Evolutionary conservation across 179 eudicot genomes (phyloP).

Genomic region (Corrigiola litoralis): DNA sequence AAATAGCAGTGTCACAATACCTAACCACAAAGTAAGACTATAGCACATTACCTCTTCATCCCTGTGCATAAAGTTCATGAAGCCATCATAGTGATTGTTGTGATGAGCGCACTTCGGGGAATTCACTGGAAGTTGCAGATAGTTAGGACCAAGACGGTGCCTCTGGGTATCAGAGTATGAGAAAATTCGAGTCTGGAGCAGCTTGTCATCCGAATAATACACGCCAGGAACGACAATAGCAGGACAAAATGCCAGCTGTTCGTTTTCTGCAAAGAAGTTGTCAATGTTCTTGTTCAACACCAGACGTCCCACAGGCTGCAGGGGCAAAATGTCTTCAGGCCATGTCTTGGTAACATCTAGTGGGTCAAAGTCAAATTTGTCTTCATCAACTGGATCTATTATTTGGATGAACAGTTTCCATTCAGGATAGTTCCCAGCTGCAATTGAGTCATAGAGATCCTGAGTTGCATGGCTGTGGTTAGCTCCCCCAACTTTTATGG

Average conservation of each 20-base stretch:
- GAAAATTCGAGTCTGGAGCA: conserved; percentile 44
- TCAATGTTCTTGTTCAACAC: conserved; percentile 52
- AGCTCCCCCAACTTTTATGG: conserved; percentile 39
- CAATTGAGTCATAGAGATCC: conserved; percentile 43
- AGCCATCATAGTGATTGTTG: conserved; percentile 48
- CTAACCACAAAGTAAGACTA: not conserved
- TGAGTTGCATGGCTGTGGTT: conserved; percentile 55
- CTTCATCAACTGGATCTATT: conserved; percentile 42
- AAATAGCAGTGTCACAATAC: not conserved
- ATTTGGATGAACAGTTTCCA: conserved; percentile 42
- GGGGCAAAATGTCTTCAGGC: conserved; percentile 49
- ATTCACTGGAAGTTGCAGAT: conserved; percentile 43
- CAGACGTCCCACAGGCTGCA: conserved; percentile 43
- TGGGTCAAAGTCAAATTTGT: conserved; percentile 49
- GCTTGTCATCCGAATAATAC: conserved; percentile 47
- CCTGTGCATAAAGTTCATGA: conserved; percentile 54
- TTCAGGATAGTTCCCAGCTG: conserved; percentile 48
- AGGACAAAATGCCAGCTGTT: conserved; percentile 46
- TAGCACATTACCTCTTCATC: conserved; percentile 41
- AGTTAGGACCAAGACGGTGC: conserved; percentile 51
- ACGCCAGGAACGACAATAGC: conserved; percentile 43
- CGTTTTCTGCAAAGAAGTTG: conserved; percentile 49
- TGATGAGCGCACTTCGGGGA: conserved; percentile 48
- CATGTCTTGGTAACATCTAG: conserved; percentile 49
- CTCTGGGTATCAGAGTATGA: conserved; percentile 46